Evolutionary conservation across 495 filamentous ascomycete species (phyloP), one percentile per base, ranked within the genome.

Genomic region (Neurospora pannonica): DNA sequence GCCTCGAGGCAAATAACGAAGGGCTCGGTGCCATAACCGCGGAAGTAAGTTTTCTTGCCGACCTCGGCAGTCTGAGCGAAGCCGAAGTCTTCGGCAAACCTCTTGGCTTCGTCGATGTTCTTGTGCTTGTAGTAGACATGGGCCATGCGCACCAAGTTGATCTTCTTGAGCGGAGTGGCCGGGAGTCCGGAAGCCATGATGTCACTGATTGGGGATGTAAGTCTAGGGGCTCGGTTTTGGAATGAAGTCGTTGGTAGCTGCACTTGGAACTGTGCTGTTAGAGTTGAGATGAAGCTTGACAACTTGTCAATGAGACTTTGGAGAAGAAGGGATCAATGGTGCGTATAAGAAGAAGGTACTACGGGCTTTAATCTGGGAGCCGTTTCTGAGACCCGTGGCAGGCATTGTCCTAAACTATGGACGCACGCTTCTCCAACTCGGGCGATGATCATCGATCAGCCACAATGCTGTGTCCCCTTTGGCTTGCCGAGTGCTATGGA

Each of bases 1-100:
- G 86, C 85, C 34, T 79, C 80, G 67, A 86, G 82, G 73, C 85
- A 87, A 39, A 89, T 82, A 8, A 90, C 80, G 75, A 88, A 90
- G 19, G 87, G 89, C 71, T 90, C 88, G n/a, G 80, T 80, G 10
- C 89, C 88, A 77, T 89, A 90, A 8, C 89, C 89, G 38, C 88
- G 83, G 80, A 84, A 90, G 82, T 86, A 90, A 13, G 88, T 85
- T 71, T 84, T 85, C 70, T 85, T 80, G 36, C 85, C 83, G 2
- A 85, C 77, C 67, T 79, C 78, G 48, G 84, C 83, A 5, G 79
- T 79, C 42, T 86, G 81, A 15, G 77, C 77, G 78, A 91, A 87
- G 73, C 89, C 89, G 79, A 91, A 91, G 80, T 90, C 88, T 1
- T 82, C 77, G 9, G 86, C 78, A 75, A 91, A 91, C 42, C 80